Conservation (phyloP, 306 rosid species). For the Canavalia ensiformis region DNA sequence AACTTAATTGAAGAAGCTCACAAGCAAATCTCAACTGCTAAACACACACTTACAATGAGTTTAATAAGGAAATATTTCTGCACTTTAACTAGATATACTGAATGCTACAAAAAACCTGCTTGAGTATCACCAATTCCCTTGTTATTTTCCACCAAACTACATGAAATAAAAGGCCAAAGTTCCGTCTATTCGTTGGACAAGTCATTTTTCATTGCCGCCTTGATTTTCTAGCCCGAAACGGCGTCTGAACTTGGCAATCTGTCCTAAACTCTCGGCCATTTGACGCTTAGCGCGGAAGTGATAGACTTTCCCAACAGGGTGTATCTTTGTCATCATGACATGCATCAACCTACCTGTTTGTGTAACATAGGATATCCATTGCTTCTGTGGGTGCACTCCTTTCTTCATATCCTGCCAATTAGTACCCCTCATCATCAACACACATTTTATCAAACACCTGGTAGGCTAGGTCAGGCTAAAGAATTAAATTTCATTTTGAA, state of each 20-base stretch:
- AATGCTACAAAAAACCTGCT: conserved; percentile 28
- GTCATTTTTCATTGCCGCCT: conserved; percentile 56
- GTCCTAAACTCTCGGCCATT: conserved; percentile 86
- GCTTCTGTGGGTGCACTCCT: conserved; percentile 95
- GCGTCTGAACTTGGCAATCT: conserved; percentile 89
- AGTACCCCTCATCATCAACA: conserved; percentile 14
- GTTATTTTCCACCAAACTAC: conserved; percentile 17
- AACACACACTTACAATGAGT: conserved; percentile 14
- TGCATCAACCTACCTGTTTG: conserved; percentile 91
- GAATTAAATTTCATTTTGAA: not conserved
- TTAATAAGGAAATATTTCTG: conserved; percentile 17
- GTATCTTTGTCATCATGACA: conserved; percentile 88
- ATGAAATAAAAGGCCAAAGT: conserved; percentile 42
- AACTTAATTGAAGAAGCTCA: conserved; percentile 5
- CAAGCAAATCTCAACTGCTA: conserved; percentile 14
- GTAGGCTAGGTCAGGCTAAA: not conserved
- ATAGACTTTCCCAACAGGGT: conserved; percentile 88
- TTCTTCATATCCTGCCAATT: conserved; percentile 74
- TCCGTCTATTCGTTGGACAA: not conserved
- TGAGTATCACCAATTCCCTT: not conserved
- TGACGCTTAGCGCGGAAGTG: conserved; percentile 89
- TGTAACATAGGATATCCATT: conserved; percentile 91
- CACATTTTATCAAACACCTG: conserved; percentile 56
- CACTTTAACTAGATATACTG: conserved; percentile 15
- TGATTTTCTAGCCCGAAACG: conserved; percentile 65